phyloP scores from a whole-genome alignment of 106 monocot species.

The Acanthochlamys bracteata region DNA sequence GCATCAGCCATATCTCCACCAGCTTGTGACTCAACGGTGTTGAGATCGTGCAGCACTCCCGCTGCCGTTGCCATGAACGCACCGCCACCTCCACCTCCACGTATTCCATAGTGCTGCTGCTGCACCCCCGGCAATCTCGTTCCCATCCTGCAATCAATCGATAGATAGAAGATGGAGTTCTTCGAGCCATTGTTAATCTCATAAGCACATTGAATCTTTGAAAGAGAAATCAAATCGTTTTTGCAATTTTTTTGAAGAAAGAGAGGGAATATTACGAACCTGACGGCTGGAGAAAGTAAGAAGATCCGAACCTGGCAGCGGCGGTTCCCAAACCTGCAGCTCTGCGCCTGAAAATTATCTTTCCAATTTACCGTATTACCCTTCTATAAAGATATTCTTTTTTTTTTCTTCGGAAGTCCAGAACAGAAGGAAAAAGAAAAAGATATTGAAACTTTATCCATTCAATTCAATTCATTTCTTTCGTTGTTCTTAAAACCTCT shows the following conservation, averaged over 20 bases:
- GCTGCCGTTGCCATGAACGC: background rate
- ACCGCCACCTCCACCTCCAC: background rate
- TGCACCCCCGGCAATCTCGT: background rate
- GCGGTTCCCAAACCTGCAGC: slow-evolving; percentile 19
- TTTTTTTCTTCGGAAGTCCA: too few relatives aligned
- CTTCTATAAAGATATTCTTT: too few relatives aligned
- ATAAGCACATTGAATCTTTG: too few relatives aligned
- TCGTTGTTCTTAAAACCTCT: too few relatives aligned
- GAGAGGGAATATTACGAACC: background rate
- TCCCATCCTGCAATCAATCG: background rate
- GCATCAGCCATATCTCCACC: slow-evolving; percentile 66
- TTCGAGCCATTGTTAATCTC: too few relatives aligned
- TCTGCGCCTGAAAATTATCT: slow-evolving; percentile 26
- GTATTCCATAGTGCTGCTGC: background rate
- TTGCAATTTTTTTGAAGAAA: background rate
- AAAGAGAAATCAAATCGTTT: too few relatives aligned
- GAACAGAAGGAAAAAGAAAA: too few relatives aligned
- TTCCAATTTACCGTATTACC: too few relatives aligned
- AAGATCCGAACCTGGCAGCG: too few relatives aligned
- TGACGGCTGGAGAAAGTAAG: background rate
- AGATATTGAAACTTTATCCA: too few relatives aligned
- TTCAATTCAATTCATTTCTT: too few relatives aligned
- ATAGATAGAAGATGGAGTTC: too few relatives aligned
- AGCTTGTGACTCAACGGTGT: slow-evolving; percentile 42
- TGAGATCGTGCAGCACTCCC: slow-evolving; percentile 64